Evolutionary conservation across 495 filamentous ascomycete genomes (phyloP), one percentile per base, ranked within the genome.

Genomic region (Aspergillus sclerotiicarbonarius): DNA sequence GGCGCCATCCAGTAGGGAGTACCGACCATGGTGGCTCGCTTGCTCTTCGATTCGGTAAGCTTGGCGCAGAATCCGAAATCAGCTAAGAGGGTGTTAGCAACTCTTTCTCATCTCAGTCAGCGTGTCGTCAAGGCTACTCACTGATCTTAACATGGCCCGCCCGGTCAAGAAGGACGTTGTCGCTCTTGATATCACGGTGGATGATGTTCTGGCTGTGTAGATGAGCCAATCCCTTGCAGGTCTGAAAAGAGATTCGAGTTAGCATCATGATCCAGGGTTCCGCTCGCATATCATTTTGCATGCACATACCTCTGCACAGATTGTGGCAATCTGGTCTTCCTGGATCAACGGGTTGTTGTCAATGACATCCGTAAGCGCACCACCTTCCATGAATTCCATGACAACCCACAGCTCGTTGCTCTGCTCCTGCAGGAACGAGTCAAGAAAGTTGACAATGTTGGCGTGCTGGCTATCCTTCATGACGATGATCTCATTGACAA

Each of bases 1-100:
- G 94, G 94, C 3, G 94, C 94, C 94, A 98, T 98, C 94, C 94
- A 98, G 79, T 98, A 98, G 1, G 94, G 94, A 15, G 94, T 98
- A 56, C 94, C 94, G 51, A 98, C 94, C 94, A 98, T 98, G 48
- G 94, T 98, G 25, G 93, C 92, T 66, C 94, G 92, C 79, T 98
- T 98, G 68, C 82, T 92, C 76, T 96, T 96, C 53, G 91, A 87
- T 66, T 98, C 95, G 16, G 93, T 98, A 56, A 98, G 88, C 75
- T 98, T 97, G 71, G 94, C 94, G 70, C 95, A 98, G 84, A 98
- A 98, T 53, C 94, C 94, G 67, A 98, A 98, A 82, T 98, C 94
- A 62, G 94, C 91, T 96, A 48, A 32, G 30, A 59, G 37, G 43
- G 32, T 29, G 56, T 66, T 37, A 62, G 59, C 53, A 60, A 32